Base-by-base conservation (phyloP, 2,329 filamentous ascomycete species). In the Curvularia lunata region DNA sequence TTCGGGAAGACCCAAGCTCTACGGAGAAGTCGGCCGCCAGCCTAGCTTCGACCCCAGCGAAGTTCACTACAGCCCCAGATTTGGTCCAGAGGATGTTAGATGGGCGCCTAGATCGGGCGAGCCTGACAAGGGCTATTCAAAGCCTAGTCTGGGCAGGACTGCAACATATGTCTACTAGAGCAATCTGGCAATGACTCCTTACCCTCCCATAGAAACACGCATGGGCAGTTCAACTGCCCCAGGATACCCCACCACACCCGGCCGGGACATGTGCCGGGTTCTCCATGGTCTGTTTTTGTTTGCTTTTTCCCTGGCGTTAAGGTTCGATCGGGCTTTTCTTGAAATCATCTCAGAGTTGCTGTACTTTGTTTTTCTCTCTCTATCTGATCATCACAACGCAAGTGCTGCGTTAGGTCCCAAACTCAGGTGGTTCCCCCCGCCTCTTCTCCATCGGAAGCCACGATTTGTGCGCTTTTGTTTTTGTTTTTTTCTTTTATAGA, bases 71-170 rank as follows among this genome's bases (percentile, higher is more conserved):
- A 38, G 56, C 16, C 68, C 59, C 37, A 70, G 68, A 47, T 64
- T 67, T 25, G 72, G 72, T 1, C 70, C 73, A 10, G 77, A 80
- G 23, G 75, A 79, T 48, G 66, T 81, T 40, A 71, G 67, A 9
- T 76, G 66, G 63, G 66, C 66, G 25, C 63, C 67, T 0, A 56
- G 61, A n/a, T 51, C 57, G 28, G 57, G 67, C n/a, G 70, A 74
- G 6, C 48, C 60, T 45, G 69, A 69, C 10, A 52, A 60, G 32
- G 69, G 70, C 21, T 63, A 57, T 37, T 42, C 62, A n/a, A 75
- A 71, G 59, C 72, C 72, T 30, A 46, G 27, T 13, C 48, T 75
- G 6, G 52, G 64, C 13, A 66, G 71, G 48, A 63, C 63, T 23
- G 63, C 67, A 19, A 74, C 71, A n/a, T 70, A 62, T 55, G 71